Conservation (phyloP, 805 yeast species). For the Zygoascus bituminiphila region DNA sequence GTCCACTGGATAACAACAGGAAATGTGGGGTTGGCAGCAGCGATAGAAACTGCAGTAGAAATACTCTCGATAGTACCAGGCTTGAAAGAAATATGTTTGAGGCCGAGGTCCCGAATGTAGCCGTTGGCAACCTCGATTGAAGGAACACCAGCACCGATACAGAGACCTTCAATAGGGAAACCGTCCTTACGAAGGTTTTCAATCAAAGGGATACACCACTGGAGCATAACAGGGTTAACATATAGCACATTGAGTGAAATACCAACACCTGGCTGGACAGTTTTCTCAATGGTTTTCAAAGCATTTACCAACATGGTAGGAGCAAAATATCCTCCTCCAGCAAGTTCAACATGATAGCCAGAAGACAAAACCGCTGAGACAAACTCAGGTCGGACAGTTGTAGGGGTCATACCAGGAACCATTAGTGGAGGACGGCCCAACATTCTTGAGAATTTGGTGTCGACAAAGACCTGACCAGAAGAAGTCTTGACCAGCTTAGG, state of each 20-base stretch:
- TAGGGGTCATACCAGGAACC: slow-evolving; percentile 99
- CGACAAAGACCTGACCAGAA: slow-evolving; percentile 65
- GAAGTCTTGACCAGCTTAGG: slow-evolving; percentile 76
- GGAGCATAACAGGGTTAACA: slow-evolving; percentile 95
- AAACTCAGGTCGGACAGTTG: slow-evolving; percentile 90
- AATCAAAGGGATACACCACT: slow-evolving; percentile 97
- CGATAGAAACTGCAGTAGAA: slow-evolving; percentile 76
- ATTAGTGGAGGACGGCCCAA: slow-evolving; percentile 92
- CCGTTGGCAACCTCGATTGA: slow-evolving; percentile 95
- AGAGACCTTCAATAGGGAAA: slow-evolving; percentile 89
- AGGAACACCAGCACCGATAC: slow-evolving; percentile 99
- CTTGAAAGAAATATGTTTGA: slow-evolving; percentile 90
- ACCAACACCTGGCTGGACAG: slow-evolving; percentile 78
- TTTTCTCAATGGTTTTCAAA: slow-evolving; percentile 59
- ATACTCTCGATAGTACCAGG: slow-evolving; percentile 97
- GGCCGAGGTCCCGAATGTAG: slow-evolving; percentile 84
- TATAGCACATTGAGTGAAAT: slow-evolving; percentile 87
- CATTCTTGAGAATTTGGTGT: slow-evolving; percentile 87
- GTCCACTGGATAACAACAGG: slow-evolving; percentile 99
- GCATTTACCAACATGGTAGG: slow-evolving; percentile 67
- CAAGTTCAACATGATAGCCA: slow-evolving; percentile 95
- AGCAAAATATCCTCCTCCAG: slow-evolving; percentile 96
- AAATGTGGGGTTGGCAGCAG: slow-evolving; percentile 91
- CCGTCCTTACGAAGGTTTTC: slow-evolving; percentile 83
- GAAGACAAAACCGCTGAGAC: slow-evolving; percentile 91